These are phyloP conservation scores for Clavulina sp. DNA, from an alignment of 768 basidiomycete genomes.

Conservation along the genomic window DNA sequence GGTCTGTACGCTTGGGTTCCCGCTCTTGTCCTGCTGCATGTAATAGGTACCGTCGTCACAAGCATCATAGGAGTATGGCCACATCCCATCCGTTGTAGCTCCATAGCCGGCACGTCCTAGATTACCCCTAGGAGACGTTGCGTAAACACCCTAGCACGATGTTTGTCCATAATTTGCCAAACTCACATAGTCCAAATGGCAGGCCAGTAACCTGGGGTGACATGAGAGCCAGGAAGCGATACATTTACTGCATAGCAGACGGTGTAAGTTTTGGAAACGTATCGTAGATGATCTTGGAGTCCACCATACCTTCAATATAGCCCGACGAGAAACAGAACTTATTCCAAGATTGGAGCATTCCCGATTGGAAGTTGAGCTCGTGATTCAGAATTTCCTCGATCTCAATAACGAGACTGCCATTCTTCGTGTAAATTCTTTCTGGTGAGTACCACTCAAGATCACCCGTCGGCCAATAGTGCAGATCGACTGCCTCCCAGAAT, in stretches of 20 bases:
- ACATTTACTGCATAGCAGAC: conserved; percentile 28
- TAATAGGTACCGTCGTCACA: conserved; percentile 81
- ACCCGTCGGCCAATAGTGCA: conserved; percentile 63
- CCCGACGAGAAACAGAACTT: conserved; percentile 90
- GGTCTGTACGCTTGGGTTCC: conserved; percentile 27
- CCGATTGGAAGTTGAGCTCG: conserved; percentile 63
- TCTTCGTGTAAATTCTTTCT: conserved; percentile 50
- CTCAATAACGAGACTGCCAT: conserved; percentile 69
- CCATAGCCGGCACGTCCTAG: conserved; percentile 79
- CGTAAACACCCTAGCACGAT: conserved; percentile 1
- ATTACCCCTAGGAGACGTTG: conserved; percentile 14
- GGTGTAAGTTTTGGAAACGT: not conserved
- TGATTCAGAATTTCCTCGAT: conserved; percentile 52
- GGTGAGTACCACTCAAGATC: conserved; percentile 71
- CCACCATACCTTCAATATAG: conserved; percentile 55
- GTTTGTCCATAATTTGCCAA: not conserved
- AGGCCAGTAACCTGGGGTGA: conserved; percentile 69
- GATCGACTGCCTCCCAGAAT: conserved; percentile 72
- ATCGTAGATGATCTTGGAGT: not conserved
- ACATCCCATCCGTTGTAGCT: conserved; percentile 65
- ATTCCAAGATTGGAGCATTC: conserved; percentile 74
- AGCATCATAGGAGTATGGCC: conserved; percentile 70
- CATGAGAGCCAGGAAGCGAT: conserved; percentile 48
- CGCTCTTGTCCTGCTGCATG: conserved; percentile 51
- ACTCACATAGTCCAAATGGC: conserved; percentile 30